Conservation (phyloP, 768 basidiomycete species). For the Omphalotus guepiniiformis region DNA sequence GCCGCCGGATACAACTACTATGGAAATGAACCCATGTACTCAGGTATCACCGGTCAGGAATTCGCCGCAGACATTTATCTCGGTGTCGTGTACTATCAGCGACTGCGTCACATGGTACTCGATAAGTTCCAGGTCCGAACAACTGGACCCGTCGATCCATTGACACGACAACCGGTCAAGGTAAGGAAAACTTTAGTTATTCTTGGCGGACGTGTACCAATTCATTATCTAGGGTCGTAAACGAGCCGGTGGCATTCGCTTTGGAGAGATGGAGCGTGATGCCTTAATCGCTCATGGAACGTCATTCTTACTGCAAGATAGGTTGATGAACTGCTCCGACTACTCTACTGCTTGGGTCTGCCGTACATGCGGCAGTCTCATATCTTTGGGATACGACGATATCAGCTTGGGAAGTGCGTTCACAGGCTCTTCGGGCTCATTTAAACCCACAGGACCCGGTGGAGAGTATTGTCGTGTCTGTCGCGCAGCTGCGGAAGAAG, state of each 20-base stretch:
- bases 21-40: conserved; percentile 99
- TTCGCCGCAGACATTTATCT: conserved; percentile 99
- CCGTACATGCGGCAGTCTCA: conserved; percentile 90
- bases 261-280: conserved; percentile 99
- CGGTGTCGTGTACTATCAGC: conserved; percentile 98
- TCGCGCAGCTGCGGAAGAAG: conserved; percentile 62
- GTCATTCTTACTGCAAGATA: conserved; percentile 95
- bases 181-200: conserved; percentile 36
- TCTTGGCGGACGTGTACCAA: conserved; percentile 3
- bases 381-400: conserved; percentile 95
- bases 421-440: conserved; percentile 41
- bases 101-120: conserved; percentile 97
- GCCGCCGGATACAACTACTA: conserved; percentile 98
- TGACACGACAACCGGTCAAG: conserved; percentile 97
- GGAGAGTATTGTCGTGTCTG: conserved; percentile 98
- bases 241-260: conserved; percentile 97
- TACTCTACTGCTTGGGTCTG: conserved; percentile 99
- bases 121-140: conserved; percentile 99
- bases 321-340: conserved; percentile 99
- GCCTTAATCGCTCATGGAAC: conserved; percentile 98
- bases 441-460: conserved; percentile 64
- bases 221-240: conserved; percentile 73
- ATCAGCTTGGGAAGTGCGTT: conserved; percentile 64
- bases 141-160: conserved; percentile 92
- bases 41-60: conserved; percentile 97